Evolutionary conservation across 768 basidiomycete genomes (phyloP), one percentile per base, ranked within the genome.

Genomic region (Termitomyces sp.): DNA sequence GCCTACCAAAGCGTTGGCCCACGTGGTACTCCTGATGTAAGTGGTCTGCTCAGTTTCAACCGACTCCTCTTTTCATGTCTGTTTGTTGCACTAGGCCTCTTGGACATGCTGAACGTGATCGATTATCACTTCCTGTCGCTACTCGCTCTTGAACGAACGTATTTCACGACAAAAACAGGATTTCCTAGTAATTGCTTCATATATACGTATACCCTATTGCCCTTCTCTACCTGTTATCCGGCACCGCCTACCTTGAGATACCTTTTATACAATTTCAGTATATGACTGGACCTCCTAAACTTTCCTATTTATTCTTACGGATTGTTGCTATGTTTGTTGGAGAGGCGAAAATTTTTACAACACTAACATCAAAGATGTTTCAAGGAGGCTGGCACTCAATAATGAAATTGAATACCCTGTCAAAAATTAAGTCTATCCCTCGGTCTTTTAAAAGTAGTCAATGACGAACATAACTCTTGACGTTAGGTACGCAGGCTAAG

Each of bases 1-100:
- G 65, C 77, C 2, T 80, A 80, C 64, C 71, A 72, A 54, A 68
- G 63, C 16, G 62, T 69, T n/a, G 63, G 57, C 9, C 12, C 61
- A 19, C 73, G 71, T 17, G 63, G 65, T 4, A 58, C 53, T 11
- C 70, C 62, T n/a, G 72, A 76, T 57, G 74, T 75, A 48, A 69
- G 70, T 59, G 35, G 27, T 38, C n/a, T 12, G 16, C 23, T 5
- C 11, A 37, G 11, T 27, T n/a, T 25, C 5, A 7, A 14, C 19
- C 34, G 17, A 0, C 5, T 29, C 9, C 16, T n/a, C 17, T 51
- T 38, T 21, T 25, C 14, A 17, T 38, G 27, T 29, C 19, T 19
- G 23, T 16, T 17, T 23, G 8, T 27, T 10, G 17, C 17, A 49
- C 23, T 11, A 61, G 60, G 49, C 49, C 38, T 57, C 57, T 34